Conservation (phyloP, 495 filamentous ascomycete species). For the Tuber microsphaerosporum region DNA sequence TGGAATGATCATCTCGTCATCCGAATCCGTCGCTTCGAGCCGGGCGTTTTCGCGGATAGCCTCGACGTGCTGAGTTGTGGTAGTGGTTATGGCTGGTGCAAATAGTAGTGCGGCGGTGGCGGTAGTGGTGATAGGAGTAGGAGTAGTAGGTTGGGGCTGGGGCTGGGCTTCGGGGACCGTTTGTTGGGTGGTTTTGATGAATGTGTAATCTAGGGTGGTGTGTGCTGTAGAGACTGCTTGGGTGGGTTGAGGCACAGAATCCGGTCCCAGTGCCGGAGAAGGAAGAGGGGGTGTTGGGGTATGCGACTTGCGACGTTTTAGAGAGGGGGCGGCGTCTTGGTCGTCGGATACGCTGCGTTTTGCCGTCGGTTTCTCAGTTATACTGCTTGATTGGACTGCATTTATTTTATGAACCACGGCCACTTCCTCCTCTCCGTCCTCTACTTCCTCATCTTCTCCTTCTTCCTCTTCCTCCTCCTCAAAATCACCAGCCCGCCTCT, state of each 20-base stretch:
- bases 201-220: background rate
- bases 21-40: conserved; percentile 16
- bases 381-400: background rate
- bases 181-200: background rate
- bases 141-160: background rate
- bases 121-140: background rate
- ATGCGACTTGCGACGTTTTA: background rate
- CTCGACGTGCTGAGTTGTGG: background rate
- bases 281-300: background rate
- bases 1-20: conserved; percentile 36
- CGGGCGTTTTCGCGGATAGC: background rate
- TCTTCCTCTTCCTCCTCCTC: conserved; percentile 8
- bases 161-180: background rate
- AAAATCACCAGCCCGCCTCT: background rate
- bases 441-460: conserved; percentile 6
- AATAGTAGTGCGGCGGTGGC: background rate
- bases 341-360: conserved; percentile 11
- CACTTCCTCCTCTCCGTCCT: background rate
- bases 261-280: background rate
- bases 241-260: background rate
- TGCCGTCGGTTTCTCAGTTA: conserved; percentile 10
- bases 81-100: background rate
- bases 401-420: background rate
- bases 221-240: background rate
- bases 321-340: background rate